Evolutionary conservation across 768 basidiomycete genomes (phyloP).

Genomic region (Russula olivacea): DNA sequence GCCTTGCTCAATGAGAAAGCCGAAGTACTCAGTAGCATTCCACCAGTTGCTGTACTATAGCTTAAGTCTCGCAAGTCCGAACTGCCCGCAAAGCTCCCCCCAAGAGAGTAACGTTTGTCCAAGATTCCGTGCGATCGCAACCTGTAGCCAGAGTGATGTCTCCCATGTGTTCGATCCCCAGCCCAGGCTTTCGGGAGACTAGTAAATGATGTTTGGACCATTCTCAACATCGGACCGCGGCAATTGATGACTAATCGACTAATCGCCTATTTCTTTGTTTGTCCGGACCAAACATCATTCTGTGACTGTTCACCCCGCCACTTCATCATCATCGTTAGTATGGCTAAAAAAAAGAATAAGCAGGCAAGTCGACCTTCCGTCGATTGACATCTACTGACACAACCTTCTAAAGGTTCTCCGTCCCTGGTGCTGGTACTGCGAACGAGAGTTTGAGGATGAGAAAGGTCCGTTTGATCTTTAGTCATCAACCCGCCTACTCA

Average conservation of each 20-base stretch:
- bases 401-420: slow-evolving; percentile 54
- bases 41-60: no score
- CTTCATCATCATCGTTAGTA: slow-evolving; percentile 21
- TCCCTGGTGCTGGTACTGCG: slow-evolving; percentile 99
- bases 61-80: no score
- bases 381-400: slow-evolving; percentile 9
- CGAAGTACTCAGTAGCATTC: no score
- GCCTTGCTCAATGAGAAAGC: no score
- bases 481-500: neutral
- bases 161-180: no score
- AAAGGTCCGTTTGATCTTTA: slow-evolving; percentile 56
- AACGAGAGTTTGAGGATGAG: slow-evolving; percentile 98
- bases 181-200: no score
- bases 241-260: slow-evolving; percentile 5
- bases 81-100: no score
- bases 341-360: slow-evolving; percentile 55
- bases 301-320: neutral
- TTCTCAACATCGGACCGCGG: no score
- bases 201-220: no score
- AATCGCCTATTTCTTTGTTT: slow-evolving; percentile 3
- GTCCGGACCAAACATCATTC: neutral
- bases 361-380: slow-evolving; percentile 32
- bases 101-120: no score
- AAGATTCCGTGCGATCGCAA: no score
- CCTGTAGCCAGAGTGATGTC: no score